phyloP scores from a whole-genome alignment of 1,284 basidiomycete genomes.

The Leccinum subfulvum region DNA sequence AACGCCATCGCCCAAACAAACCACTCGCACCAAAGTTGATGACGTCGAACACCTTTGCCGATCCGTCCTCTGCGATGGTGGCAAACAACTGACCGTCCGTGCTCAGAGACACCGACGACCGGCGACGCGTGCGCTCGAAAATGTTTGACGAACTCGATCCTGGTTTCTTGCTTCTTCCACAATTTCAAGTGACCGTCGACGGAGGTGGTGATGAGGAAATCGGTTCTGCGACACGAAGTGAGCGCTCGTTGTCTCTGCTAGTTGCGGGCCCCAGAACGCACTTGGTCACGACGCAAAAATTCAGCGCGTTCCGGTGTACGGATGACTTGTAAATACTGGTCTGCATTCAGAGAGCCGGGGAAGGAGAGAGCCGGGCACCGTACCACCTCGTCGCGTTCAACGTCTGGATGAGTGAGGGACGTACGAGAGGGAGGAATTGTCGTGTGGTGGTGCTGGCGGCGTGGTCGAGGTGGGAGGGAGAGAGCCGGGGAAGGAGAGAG shows the following conservation, averaged over 20 bases:
- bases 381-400: no score
- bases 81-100: conserved; percentile 93
- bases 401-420: no score
- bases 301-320: conserved; percentile 95
- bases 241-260: background rate
- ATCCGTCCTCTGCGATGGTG: conserved; percentile 82
- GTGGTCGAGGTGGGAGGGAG: no score
- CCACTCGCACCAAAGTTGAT: conserved; percentile 81
- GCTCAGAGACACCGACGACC: conserved; percentile 82
- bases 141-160: conserved; percentile 92
- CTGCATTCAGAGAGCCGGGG: conserved; percentile 48
- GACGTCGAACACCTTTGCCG: conserved; percentile 94
- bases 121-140: conserved; percentile 89
- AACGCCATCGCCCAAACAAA: background rate
- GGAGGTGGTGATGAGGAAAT: conserved; percentile 93
- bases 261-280: conserved; percentile 36
- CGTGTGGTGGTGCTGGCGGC: no score
- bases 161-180: conserved; percentile 96
- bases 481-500: no score
- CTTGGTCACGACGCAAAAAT: conserved; percentile 85
- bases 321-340: conserved; percentile 97
- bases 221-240: conserved; percentile 55
- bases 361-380: no score
- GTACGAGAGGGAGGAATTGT: no score
- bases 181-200: conserved; percentile 95